phyloP scores from a whole-genome alignment of 257 asterid species.

The Rauvolfia tetraphylla region DNA sequence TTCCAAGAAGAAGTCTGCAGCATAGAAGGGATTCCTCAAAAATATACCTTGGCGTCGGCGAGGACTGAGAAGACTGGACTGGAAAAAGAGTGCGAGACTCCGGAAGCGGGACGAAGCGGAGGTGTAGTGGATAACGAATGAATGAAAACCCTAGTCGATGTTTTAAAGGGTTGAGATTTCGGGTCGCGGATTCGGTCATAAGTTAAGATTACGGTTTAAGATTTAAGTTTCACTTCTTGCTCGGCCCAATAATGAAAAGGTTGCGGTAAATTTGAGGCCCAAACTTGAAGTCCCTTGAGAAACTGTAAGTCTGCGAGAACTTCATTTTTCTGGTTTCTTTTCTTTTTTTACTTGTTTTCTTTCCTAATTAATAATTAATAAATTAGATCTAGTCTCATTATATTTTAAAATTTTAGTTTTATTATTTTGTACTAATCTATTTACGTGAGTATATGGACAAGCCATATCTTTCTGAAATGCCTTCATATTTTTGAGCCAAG shows the following conservation, averaged over 20 bases:
- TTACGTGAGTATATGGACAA: no score
- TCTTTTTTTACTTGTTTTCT: no score
- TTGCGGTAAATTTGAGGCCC: not conserved
- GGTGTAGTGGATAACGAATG: not conserved
- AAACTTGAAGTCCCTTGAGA: no score
- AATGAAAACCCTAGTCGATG: slow-evolving; percentile 7
- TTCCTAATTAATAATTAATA: no score
- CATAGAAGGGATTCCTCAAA: not conserved
- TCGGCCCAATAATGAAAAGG: not conserved
- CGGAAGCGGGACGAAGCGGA: not conserved
- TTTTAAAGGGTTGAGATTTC: not conserved
- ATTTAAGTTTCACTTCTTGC: not conserved
- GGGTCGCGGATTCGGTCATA: not conserved
- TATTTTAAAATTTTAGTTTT: no score
- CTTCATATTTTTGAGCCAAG: no score
- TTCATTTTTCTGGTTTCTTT: no score
- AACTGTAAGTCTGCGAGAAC: no score
- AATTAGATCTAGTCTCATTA: no score
- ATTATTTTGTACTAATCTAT: no score
- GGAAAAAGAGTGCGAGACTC: not conserved
- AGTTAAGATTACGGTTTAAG: not conserved
- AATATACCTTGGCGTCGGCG: slow-evolving; percentile 5
- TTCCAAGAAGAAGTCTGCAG: not conserved
- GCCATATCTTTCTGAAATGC: no score
- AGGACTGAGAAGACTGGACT: not conserved